Conservation (phyloP, 2,329 filamentous ascomycete genomes). For the Anisogramma anomala region DNA sequence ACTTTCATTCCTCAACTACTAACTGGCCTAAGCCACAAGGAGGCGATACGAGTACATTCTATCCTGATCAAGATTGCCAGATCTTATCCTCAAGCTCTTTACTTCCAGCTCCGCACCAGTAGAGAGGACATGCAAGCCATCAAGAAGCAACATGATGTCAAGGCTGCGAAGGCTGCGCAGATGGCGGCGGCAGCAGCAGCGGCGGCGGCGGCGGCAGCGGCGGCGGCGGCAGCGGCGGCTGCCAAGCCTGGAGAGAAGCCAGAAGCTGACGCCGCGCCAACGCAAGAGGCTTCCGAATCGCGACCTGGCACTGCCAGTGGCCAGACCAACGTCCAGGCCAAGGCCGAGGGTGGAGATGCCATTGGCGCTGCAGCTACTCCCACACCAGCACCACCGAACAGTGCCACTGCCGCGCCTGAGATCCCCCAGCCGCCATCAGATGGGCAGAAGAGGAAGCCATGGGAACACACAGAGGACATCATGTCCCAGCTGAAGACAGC, state of each 20-base stretch:
- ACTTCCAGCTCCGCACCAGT: constrained; percentile 88
- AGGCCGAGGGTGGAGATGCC: constrained; percentile 32
- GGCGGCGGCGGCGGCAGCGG: constrained; percentile 35
- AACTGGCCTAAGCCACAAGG: constrained; percentile 80
- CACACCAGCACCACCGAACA: constrained; percentile 13
- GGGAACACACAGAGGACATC: constrained; percentile 94
- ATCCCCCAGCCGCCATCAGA: constrained; percentile 20
- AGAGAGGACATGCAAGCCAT: constrained; percentile 88
- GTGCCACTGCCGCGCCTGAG: constrained; percentile 11
- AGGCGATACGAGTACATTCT: constrained; percentile 73
- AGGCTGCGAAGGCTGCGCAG: constrained; percentile 43
- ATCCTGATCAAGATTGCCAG: constrained; percentile 92
- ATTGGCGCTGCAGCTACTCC: constrained; percentile 15
- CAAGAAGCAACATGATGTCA: constrained; percentile 75
- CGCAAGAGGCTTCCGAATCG: constrained; percentile 20
- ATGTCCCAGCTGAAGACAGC: constrained; percentile 93
- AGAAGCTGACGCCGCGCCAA: constrained; percentile 18
- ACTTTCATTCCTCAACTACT: constrained; percentile 96
- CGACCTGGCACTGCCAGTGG: constrained; percentile 42
- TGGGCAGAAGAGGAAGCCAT: constrained; percentile 63
- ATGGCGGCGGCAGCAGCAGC: constrained; percentile 35
- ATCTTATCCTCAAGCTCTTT: constrained; percentile 86
- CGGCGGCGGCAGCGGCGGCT: constrained; percentile 34
- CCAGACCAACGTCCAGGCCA: constrained; percentile 30
- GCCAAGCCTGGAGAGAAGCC: constrained; percentile 28